A percentile compares a stretch with the other conserved stretches of the same genome.
phyloP scores from a whole-genome alignment of 139 green algal species.

The Coelastrella sp. region DNA sequence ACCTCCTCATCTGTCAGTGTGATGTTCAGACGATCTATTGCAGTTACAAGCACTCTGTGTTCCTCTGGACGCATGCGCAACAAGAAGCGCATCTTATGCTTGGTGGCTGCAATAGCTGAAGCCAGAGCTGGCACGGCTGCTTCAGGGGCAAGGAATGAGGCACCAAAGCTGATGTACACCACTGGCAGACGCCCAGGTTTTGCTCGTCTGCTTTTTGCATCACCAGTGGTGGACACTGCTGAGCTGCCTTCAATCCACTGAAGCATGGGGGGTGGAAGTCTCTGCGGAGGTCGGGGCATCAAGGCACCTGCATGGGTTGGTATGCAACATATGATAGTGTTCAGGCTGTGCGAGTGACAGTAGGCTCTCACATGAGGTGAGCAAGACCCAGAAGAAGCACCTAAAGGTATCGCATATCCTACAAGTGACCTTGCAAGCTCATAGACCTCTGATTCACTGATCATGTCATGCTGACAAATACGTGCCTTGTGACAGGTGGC shows the following conservation, averaged over 20 bases:
- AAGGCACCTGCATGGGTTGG: background rate
- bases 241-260: slow-evolving; percentile 19
- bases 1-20: background rate
- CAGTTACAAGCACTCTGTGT: background rate
- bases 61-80: background rate
- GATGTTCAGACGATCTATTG: background rate
- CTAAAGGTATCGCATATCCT: too few species aligned
- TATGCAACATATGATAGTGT: background rate
- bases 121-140: background rate
- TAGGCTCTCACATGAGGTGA: background rate
- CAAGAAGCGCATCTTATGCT: slow-evolving; percentile 13
- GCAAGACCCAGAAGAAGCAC: too few species aligned
- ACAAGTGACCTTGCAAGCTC: too few species aligned
- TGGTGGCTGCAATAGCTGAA: background rate
- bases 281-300: slow-evolving; percentile 22
- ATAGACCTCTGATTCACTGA: too few species aligned
- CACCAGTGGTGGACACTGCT: background rate
- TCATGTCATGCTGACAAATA: too few species aligned
- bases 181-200: background rate
- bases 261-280: background rate
- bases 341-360: background rate
- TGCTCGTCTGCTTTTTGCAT: background rate
- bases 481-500: too few species aligned
- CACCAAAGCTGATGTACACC: slow-evolving; percentile 33
- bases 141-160: slow-evolving; percentile 28